Evolutionary conservation across 352 stramenopile species (phyloP).

Genomic region (Thalassiosira mediterranea): DNA sequence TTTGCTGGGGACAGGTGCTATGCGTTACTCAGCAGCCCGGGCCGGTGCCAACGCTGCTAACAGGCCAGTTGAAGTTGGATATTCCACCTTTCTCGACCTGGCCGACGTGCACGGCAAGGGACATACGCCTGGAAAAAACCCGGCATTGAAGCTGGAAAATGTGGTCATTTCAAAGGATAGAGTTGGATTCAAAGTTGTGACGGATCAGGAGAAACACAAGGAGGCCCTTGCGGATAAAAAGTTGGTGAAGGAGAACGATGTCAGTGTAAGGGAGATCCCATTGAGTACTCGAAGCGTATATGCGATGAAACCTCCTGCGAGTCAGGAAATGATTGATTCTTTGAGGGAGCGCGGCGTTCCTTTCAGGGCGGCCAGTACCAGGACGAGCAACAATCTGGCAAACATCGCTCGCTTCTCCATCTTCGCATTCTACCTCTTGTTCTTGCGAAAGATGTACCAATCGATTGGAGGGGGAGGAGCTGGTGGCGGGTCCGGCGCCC

Average conservation of each 20-base stretch:
- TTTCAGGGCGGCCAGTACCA: conserved; percentile 60
- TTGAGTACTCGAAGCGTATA: conserved; percentile 47
- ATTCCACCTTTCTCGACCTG: conserved; percentile 78
- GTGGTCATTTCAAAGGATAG: conserved; percentile 67
- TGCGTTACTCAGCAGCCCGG: conserved; percentile 5
- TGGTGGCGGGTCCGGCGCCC: conserved; percentile 31
- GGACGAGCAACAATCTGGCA: conserved; percentile 40
- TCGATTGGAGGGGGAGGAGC: conserved; percentile 49
- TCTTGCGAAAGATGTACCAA: conserved; percentile 73
- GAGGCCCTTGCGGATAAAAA: conserved; percentile 38
- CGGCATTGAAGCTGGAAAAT: conserved; percentile 61
- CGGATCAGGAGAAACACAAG: conserved; percentile 38
- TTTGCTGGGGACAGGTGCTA: conserved; percentile 44
- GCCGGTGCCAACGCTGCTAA: not conserved
- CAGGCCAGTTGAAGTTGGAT: conserved; percentile 61
- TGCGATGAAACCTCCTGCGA: conserved; percentile 63
- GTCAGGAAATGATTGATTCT: conserved; percentile 62
- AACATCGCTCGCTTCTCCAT: conserved; percentile 48
- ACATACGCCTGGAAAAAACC: conserved; percentile 40
- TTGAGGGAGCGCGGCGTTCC: conserved; percentile 59
- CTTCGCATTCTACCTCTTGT: conserved; percentile 71
- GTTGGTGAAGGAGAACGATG: conserved; percentile 43
- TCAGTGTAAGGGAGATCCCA: conserved; percentile 32
- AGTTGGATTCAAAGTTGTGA: conserved; percentile 57
- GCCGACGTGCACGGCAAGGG: conserved; percentile 61